Base-by-base conservation (phyloP, 2,329 filamentous ascomycete species). In the Apiospora hydei region DNA sequence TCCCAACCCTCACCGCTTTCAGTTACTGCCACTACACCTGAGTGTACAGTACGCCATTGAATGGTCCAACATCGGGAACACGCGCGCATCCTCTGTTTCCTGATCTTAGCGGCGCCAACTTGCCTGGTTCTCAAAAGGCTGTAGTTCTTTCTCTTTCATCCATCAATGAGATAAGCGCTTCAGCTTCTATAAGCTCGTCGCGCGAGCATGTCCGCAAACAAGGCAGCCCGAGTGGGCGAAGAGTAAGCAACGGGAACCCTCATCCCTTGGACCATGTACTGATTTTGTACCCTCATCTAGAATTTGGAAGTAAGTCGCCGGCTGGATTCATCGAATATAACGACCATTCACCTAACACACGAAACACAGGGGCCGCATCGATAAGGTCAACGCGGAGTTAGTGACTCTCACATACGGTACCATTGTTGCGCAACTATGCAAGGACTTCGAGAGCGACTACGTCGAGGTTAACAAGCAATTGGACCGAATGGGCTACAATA, bases 401-500 rank as follows among this genome's bases (percentile, higher is more conserved):
- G 96, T 99, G 70, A 98, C 95, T 66, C 89, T 99, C 78, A 99
- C 96, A 44, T 99, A 99, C 83, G 96, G 96, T 80, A 98, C 96
- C 34, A 97, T 99, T 75, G 96, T 99, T 72, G 94, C 95, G 72
- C 96, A 98, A 82, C 88, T 99, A 76, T 98, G 96, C 86, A 96
- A 96, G 83, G 96, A 99, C 85, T 98, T 96, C 81, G 95, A 98
- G 78, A 92, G 90, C 78, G 94, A 98, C 84, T 99, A 99, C 81
- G 87, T 90, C 69, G 95, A 98, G 82, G 96, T 99, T 81, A 99
- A 99, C 85, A 95, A 96, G 82, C 96, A 99, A 82, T 89, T 99
- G 64, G 96, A 99, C 81, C 97, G 96, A 85, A 99, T 99, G 96
- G 96, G 96, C 71, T 98, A 98, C 85, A 98, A 98, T 80, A 99